Evolutionary conservation across 2,329 filamentous ascomycete genomes (phyloP), one percentile per base, ranked within the genome.

Genomic region (Xylariaceae sp.): DNA sequence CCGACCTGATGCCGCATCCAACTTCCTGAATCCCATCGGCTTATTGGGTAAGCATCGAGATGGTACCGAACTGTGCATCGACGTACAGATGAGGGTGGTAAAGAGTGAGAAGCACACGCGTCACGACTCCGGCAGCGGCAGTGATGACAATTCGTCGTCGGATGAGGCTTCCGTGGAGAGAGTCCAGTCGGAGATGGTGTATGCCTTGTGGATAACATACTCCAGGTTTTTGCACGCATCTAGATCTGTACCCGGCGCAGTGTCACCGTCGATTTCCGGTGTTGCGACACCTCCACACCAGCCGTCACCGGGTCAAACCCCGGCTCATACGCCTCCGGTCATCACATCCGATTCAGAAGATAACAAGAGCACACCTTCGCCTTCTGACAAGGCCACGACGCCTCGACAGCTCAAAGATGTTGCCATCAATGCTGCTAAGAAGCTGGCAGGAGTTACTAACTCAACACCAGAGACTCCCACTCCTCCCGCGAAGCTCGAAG

Each of bases 121-220:
- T n/a, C 62, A 67, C 47, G 70, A 72, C 57, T 70, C 70, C 8
- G 59, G 63, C 30, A 72, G 70, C 8, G 59, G 63, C 18, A 72
- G 70, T 48, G 70, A 72, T 13, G 70, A 71, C 30, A 70, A 69
- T 47, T 65, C 68, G 73, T 66, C 76, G 73, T 51, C 57, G 11
- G 70, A 70, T 10, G 74, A 74, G 39, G 73, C 74, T n/a, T 70
- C 77, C 7, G 80, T 82, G n/a, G 73, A 81, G 9, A 74, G 78
- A 37, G 71, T 76, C 2, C 78, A 82, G 62, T 84, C 87, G 13
- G 92, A 97, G 72, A 83, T 96, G 63, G 92, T 97, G 0, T 97
- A 92, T 76, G 94, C 94, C 9, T 77, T 99, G 35, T 99, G 94
- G 94, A 88, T 99, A 65, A 97, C 93, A 1, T 99, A 97, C 72